Evolutionary conservation across 2,329 filamentous ascomycete species (phyloP).

Genomic region (Colletotrichum lentis): DNA sequence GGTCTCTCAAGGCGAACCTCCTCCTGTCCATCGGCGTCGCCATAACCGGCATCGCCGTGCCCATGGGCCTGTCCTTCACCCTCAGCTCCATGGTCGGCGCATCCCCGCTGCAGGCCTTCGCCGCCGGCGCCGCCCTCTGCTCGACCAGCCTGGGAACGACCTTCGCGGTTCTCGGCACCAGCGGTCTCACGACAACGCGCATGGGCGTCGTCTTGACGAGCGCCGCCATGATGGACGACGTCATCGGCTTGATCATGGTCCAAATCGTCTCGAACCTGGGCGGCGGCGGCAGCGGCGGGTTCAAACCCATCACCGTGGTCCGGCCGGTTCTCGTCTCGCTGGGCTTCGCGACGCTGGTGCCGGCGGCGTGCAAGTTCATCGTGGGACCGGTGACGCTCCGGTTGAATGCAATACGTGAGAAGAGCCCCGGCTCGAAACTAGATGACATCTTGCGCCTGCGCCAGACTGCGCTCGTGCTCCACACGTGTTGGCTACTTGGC

Average conservation of each 20-base stretch:
- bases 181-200: slow-evolving; percentile 53
- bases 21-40: slow-evolving; percentile 69
- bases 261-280: slow-evolving; percentile 73
- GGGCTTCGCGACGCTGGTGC: slow-evolving; percentile 59
- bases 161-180: slow-evolving; percentile 62
- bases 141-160: slow-evolving; percentile 78
- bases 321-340: slow-evolving; percentile 58
- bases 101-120: slow-evolving; percentile 69
- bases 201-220: slow-evolving; percentile 71
- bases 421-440: slow-evolving; percentile 39
- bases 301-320: slow-evolving; percentile 50
- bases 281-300: slow-evolving; percentile 45
- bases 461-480: slow-evolving; percentile 54
- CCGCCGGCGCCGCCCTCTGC: slow-evolving; percentile 76
- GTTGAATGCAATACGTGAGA: slow-evolving; percentile 47
- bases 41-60: slow-evolving; percentile 68
- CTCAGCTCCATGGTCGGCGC: slow-evolving; percentile 60
- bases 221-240: slow-evolving; percentile 84
- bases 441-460: slow-evolving; percentile 42
- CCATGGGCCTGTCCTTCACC: slow-evolving; percentile 72
- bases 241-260: slow-evolving; percentile 79
- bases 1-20: slow-evolving; percentile 66
- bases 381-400: slow-evolving; percentile 52
- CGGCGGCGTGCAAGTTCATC: slow-evolving; percentile 57
- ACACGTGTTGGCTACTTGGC: slow-evolving; percentile 59